Percentiles rank a stretch among this genome's conserved stretches.
Conservation (phyloP, 2,329 filamentous ascomycete genomes). For the Diaporthe citriasiana region DNA sequence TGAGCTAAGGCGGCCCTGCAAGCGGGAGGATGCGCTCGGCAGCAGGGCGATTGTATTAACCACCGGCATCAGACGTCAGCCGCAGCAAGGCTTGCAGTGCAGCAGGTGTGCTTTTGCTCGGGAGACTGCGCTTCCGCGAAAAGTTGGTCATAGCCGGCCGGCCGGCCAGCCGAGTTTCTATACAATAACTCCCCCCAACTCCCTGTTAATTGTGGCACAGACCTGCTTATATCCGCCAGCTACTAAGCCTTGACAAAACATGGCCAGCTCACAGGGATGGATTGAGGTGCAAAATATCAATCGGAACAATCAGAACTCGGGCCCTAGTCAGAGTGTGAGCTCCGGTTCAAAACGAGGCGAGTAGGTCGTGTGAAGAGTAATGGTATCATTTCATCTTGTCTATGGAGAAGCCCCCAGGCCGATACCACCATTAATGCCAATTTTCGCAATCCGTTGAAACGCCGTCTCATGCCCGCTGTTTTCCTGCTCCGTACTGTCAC, state of each 20-base stretch:
- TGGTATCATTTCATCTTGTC: slow-evolving; percentile 31
- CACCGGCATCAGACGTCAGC: background rate
- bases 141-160: background rate
- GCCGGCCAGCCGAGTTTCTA: background rate
- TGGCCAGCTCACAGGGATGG: background rate
- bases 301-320: background rate
- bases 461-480: slow-evolving; percentile 32
- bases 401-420: slow-evolving; percentile 25
- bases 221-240: background rate
- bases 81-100: slow-evolving; percentile 3
- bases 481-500: slow-evolving; percentile 8
- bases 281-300: background rate
- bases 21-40: slow-evolving; percentile 16
- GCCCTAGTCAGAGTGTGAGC: background rate
- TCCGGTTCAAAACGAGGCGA: too few species aligned
- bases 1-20: slow-evolving; percentile 5
- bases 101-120: background rate
- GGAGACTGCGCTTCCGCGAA: slow-evolving; percentile 19
- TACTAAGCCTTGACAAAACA: background rate
- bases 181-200: background rate
- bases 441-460: slow-evolving; percentile 18
- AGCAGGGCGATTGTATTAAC: background rate
- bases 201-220: background rate
- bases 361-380: slow-evolving; percentile 18
- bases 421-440: slow-evolving; percentile 22